phyloP scores from a whole-genome alignment of 2,329 filamentous ascomycete genomes.

The Verticillium longisporum region DNA sequence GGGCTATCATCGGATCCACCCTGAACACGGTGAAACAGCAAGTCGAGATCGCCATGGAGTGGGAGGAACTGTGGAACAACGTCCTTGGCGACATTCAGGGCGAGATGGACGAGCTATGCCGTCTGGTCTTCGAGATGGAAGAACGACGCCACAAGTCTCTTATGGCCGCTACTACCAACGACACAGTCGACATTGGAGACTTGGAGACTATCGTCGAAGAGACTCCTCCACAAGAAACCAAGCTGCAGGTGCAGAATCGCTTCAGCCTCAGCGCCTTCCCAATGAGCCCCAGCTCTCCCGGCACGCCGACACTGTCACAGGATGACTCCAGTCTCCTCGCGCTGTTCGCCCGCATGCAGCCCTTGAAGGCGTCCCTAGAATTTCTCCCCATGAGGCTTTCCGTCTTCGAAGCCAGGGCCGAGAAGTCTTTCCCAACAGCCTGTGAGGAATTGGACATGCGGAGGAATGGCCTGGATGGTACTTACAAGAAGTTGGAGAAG shows the following conservation, averaged over 20 bases:
- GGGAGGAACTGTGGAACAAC: conserved; percentile 94
- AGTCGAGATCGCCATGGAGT: conserved; percentile 97
- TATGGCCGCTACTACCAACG: conserved; percentile 53
- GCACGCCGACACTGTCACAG: conserved; percentile 51
- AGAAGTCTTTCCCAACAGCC: conserved; percentile 76
- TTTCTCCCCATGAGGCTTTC: conserved; percentile 93
- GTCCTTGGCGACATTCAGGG: conserved; percentile 89
- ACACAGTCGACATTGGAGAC: conserved; percentile 74
- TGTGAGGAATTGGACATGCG: conserved; percentile 82
- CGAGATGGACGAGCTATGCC: conserved; percentile 71
- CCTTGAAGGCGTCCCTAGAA: conserved; percentile 83
- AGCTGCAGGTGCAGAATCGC: conserved; percentile 51
- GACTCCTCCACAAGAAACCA: conserved; percentile 48
- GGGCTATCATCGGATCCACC: conserved; percentile 72
- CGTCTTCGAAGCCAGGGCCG: conserved; percentile 74
- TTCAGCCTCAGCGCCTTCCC: conserved; percentile 63
- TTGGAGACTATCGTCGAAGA: conserved; percentile 92
- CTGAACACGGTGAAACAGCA: conserved; percentile 78
- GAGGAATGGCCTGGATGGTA: conserved; percentile 67
- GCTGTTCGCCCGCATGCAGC: conserved; percentile 92
- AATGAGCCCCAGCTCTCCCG: conserved; percentile 54
- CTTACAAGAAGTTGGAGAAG: conserved; percentile 79
- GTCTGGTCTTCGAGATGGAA: conserved; percentile 95
- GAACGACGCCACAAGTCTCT: conserved; percentile 82
- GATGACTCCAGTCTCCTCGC: conserved; percentile 86